These are phyloP conservation scores for Postia placenta DNA, from an alignment of 768 basidiomycete species.

Conservation along the genomic window DNA sequence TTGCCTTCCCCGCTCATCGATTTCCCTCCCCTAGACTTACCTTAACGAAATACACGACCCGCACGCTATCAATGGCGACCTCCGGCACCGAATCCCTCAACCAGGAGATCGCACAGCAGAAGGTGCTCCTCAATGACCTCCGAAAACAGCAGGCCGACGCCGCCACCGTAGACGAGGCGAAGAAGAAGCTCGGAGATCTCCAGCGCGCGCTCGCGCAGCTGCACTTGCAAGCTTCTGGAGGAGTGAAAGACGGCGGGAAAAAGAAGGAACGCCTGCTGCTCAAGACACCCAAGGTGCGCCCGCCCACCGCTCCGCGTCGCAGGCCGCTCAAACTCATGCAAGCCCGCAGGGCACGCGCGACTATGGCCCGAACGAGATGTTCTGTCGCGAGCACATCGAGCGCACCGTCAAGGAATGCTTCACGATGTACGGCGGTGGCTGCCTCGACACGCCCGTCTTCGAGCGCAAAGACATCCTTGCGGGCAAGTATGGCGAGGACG, in stretches of 20 bases:
- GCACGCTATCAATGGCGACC: neutral
- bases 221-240: constrained; percentile 28
- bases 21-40: neutral
- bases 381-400: constrained; percentile 87
- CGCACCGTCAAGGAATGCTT: constrained; percentile 83
- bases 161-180: constrained; percentile 49
- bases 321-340: constrained; percentile 14
- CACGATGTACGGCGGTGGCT: constrained; percentile 81
- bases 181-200: constrained; percentile 65
- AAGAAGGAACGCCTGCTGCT: constrained; percentile 70
- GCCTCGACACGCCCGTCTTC: constrained; percentile 97
- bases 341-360: constrained; percentile 80
- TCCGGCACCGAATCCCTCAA: constrained; percentile 44
- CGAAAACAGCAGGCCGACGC: constrained; percentile 48
- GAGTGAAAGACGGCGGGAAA: constrained; percentile 43
- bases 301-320: neutral
- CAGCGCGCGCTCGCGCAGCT: constrained; percentile 46
- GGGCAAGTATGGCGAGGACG: constrained; percentile 97
- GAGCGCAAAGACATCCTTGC: constrained; percentile 94
- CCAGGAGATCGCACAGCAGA: constrained; percentile 51
- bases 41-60: constrained; percentile 1
- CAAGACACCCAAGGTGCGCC: constrained; percentile 88
- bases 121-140: constrained; percentile 54
- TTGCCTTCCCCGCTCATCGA: constrained; percentile 1
- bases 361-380: constrained; percentile 89